Base-by-base conservation (phyloP, 257 asterid genomes). In the Petrea volubilis region DNA sequence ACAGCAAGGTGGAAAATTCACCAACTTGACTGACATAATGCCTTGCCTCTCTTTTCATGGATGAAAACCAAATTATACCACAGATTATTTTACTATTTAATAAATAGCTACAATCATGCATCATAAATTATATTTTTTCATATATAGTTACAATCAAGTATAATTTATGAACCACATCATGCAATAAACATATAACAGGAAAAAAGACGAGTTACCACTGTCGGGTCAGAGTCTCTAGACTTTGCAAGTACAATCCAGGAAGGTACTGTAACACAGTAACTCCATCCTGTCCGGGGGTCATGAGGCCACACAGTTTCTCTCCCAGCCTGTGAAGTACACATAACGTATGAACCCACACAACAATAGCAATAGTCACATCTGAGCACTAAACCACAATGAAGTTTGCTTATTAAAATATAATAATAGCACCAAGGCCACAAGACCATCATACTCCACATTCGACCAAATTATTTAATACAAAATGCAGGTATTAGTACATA, bases 221-320 rank as follows among this genome's bases (percentile, higher is more conserved):
- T 79, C 25, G 98, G 95, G 60, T 92, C 99, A 57, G 99, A 88
- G 80, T 92, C 96, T 82, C 78, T 84, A n/a, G 99, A 85, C 76
- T 95, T 92, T 65, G 99, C 96, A 67, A 87, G 91, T 68, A 86
- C 91, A 60, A 87, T 90, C 99, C 99, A 92, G 46, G 99, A 95
- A 50, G 99, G 98, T 74, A 95, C 78, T 44, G 88, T 86, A 66
- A 95, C 84, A 62, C 98, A 92, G 78, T 90, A 92, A 87, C 99
- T 92, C 99, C 99, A 95, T 38, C 99, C 99, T 5, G 96, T 77
- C 59, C 73, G 91, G 73, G 93, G 97, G 78, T 92, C 98, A 79
- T 95, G 98, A 41, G 98, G 98, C 99, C 98, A 92, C 68, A 87
- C 79, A 72, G 96, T 92, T 72, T 90, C 96, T 70, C 85, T 81